Percentiles rank a stretch among this genome's conserved stretches.
These are phyloP conservation scores for Russula foetens DNA, from an alignment of 768 basidiomycete species.

Conservation along the genomic window DNA sequence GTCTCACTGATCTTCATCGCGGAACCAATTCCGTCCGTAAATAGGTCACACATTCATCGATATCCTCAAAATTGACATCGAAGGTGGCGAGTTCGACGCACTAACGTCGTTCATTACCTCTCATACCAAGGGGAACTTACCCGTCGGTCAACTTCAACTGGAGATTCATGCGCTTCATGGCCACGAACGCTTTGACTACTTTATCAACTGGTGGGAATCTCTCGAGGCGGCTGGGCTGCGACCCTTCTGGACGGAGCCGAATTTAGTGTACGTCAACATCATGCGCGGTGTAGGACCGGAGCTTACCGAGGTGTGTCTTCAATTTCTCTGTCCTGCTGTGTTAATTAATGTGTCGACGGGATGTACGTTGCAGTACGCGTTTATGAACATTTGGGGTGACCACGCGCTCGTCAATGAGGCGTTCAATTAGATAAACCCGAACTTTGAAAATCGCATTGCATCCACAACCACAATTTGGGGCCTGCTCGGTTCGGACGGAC, in stretches of 20 bases:
- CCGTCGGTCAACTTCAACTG: too few species aligned
- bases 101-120: slow-evolving; percentile 35
- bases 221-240: slow-evolving; percentile 37
- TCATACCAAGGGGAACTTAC: too few species aligned
- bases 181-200: slow-evolving; percentile 38
- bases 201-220: slow-evolving; percentile 61
- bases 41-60: slow-evolving; percentile 58
- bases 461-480: background rate
- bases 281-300: slow-evolving; percentile 31
- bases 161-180: too few species aligned
- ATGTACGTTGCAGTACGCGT: slow-evolving; percentile 30
- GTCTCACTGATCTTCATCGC: background rate
- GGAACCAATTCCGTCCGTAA: too few species aligned
- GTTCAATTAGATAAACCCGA: background rate
- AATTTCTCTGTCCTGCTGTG: background rate
- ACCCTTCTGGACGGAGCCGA: slow-evolving; percentile 53
- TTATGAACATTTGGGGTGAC: slow-evolving; percentile 10
- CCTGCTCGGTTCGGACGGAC: background rate
- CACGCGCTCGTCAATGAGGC: background rate
- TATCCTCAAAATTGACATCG: slow-evolving; percentile 55
- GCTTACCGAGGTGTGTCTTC: slow-evolving; percentile 31
- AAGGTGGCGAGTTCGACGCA: slow-evolving; percentile 51
- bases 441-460: background rate
- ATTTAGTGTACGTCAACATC: slow-evolving; percentile 37
- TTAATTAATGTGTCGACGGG: background rate